Evolutionary conservation across 495 filamentous ascomycete species (phyloP).

Genomic region (Aspergillus sclerotiicarbonarius): DNA sequence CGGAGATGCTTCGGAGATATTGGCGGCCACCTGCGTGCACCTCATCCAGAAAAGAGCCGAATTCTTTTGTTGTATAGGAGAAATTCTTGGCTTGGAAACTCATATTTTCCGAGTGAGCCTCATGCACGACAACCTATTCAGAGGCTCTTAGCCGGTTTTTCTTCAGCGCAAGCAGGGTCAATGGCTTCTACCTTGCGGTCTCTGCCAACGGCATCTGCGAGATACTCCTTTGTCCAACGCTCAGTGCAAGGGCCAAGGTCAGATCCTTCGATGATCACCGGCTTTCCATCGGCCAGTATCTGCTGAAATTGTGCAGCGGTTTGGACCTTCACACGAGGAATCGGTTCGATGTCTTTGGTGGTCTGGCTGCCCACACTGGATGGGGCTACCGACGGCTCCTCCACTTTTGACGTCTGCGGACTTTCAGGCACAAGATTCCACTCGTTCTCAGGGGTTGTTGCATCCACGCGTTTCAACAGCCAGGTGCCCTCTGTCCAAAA

Average conservation of each 20-base stretch:
- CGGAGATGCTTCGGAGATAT: slow-evolving; percentile 75
- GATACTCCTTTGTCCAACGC: slow-evolving; percentile 68
- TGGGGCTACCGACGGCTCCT: neutral
- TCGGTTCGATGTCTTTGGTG: slow-evolving; percentile 17
- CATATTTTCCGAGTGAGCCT: slow-evolving; percentile 62
- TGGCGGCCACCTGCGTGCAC: slow-evolving; percentile 60
- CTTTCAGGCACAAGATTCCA: slow-evolving; percentile 23
- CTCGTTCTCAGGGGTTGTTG: slow-evolving; percentile 15
- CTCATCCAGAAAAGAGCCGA: slow-evolving; percentile 65
- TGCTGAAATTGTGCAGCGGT: slow-evolving; percentile 55
- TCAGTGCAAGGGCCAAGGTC: slow-evolving; percentile 65
- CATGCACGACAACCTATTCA: slow-evolving; percentile 67
- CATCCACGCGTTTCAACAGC: slow-evolving; percentile 29
- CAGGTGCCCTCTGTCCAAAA: slow-evolving; percentile 67
- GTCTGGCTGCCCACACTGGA: slow-evolving; percentile 7
- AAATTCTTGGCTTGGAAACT: slow-evolving; percentile 85
- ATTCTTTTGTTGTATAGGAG: slow-evolving; percentile 63
- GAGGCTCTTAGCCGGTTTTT: slow-evolving; percentile 18
- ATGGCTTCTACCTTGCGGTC: slow-evolving; percentile 56
- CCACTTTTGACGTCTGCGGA: slow-evolving; percentile 12
- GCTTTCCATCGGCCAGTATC: slow-evolving; percentile 56
- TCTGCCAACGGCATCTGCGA: slow-evolving; percentile 60
- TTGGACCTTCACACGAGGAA: slow-evolving; percentile 51
- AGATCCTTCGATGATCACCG: slow-evolving; percentile 62
- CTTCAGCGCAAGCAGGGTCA: slow-evolving; percentile 13